Evolutionary conservation across 306 rosid genomes (phyloP).

Genomic region (Vicia villosa): DNA sequence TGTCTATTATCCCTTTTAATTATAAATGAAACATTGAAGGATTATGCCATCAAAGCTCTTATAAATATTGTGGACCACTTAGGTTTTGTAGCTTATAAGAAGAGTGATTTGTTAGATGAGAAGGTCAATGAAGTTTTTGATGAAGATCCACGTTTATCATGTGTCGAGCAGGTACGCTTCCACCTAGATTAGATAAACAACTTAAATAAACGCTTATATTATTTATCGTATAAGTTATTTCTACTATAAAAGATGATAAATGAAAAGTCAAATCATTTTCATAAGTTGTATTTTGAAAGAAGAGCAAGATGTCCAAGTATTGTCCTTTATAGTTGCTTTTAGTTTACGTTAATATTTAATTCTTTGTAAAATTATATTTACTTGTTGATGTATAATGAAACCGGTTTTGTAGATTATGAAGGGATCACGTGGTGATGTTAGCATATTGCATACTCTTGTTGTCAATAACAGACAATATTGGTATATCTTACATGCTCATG

Average conservation of each 20-base stretch:
- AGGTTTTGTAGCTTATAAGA: constrained; percentile 94
- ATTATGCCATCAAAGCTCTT: constrained; percentile 93
- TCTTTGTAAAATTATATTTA: constrained; percentile 18
- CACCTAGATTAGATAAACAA: not conserved
- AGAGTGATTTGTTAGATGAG: constrained; percentile 87
- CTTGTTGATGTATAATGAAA: constrained; percentile 28
- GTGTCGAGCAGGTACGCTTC: constrained; percentile 79
- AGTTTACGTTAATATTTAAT: constrained; percentile 7
- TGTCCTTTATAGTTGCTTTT: constrained; percentile 10
- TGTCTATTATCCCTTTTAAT: too few relatives aligned
- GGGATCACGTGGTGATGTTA: constrained; percentile 96
- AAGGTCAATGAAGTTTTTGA: constrained; percentile 86
- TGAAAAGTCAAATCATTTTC: too few relatives aligned
- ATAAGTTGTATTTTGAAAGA: constrained; percentile 86
- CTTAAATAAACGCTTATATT: not conserved
- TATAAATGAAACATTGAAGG: constrained; percentile 96
- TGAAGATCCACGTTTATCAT: constrained; percentile 79
- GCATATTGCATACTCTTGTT: constrained; percentile 97
- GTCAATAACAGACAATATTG: constrained; percentile 96
- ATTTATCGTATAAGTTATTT: not conserved
- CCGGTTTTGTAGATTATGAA: constrained; percentile 76
- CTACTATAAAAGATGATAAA: too few relatives aligned
- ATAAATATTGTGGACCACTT: constrained; percentile 97
- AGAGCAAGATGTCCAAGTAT: constrained; percentile 98
- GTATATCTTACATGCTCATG: constrained; percentile 49